Evolutionary conservation across 2,329 filamentous ascomycete species (phyloP), one percentile per base, ranked within the genome.

Genomic region (Blastomyces gilchristii): DNA sequence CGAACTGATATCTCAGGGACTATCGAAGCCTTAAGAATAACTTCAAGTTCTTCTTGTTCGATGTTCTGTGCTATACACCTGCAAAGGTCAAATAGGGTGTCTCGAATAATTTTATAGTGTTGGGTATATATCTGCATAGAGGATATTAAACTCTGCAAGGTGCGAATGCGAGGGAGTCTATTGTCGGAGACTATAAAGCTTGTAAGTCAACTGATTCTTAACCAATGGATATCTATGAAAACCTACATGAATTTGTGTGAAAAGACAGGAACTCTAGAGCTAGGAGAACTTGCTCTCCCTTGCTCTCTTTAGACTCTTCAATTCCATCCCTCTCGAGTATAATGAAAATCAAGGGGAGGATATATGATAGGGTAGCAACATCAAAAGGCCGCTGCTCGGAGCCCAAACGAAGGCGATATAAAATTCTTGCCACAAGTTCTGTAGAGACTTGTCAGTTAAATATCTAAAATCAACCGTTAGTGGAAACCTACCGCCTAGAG

Each of bases 321-420:
- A 96, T 85, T 1, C 92, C 92, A 50, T 91, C 91, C 65, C 87
- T 86, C 64, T 85, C 84, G 25, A 99, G 81, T 22, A 97, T 83
- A 25, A 90, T 78, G 68, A 96, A 87, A 3, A 96, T 77, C 18
- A 99, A 81, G 0, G 93, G 91, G 39, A 97, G 79, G 60, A 91
- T 85, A 72, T 97, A 99, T 63, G 89, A 91, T 31, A 97, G 80
- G 0, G 93, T 93, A 3, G 94, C 87, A 2, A 85, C 82, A 72
- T 99, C 94, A 69, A 99, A 91, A 0, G 93, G 91, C n/a, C 92
- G 85, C 74, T 97, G 93, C 73, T 97, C 94, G 61, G 90, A 88
- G 47, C 92, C 84, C 73, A 96, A 96, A 18, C 92, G 88, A 61
- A 99, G 80, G 58, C 93, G 87, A 74, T 97, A 97, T 5, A 99